Conservation (phyloP, 768 basidiomycete species). For the Kwoniella heveanensis region DNA sequence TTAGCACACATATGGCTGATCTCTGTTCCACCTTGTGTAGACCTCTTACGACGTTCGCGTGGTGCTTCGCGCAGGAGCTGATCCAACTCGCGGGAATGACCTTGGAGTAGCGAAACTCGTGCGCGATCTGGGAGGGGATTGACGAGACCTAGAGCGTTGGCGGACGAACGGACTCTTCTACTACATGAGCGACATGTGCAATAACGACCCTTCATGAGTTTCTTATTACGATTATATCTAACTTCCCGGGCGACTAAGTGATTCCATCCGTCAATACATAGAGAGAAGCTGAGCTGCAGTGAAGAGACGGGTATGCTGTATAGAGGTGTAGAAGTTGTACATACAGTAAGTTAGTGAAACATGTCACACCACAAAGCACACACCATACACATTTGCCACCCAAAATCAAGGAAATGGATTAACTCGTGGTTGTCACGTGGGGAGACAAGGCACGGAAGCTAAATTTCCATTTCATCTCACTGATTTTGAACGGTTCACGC, state of each 20-base stretch:
- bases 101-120: too few species aligned
- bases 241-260: too few species aligned
- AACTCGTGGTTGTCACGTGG: not conserved
- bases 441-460: not conserved
- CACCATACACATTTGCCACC: not conserved
- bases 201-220: not conserved
- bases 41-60: constrained; percentile 50
- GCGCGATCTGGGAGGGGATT: too few species aligned
- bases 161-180: too few species aligned
- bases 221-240: too few species aligned
- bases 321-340: not conserved
- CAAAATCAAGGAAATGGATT: not conserved
- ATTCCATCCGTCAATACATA: too few species aligned
- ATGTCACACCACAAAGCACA: not conserved
- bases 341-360: not conserved
- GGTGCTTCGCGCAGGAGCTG: constrained; percentile 50
- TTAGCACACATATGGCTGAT: too few species aligned
- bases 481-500: too few species aligned
- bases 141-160: too few species aligned
- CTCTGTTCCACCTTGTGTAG: constrained; percentile 12
- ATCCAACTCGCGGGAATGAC: constrained; percentile 33
- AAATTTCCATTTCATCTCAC: constrained; percentile 4
- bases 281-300: too few species aligned
- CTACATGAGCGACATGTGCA: too few species aligned
- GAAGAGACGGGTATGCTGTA: too few species aligned